Conservation (phyloP, 768 basidiomycete species). For the Hygrophoropsis aurantiaca region DNA sequence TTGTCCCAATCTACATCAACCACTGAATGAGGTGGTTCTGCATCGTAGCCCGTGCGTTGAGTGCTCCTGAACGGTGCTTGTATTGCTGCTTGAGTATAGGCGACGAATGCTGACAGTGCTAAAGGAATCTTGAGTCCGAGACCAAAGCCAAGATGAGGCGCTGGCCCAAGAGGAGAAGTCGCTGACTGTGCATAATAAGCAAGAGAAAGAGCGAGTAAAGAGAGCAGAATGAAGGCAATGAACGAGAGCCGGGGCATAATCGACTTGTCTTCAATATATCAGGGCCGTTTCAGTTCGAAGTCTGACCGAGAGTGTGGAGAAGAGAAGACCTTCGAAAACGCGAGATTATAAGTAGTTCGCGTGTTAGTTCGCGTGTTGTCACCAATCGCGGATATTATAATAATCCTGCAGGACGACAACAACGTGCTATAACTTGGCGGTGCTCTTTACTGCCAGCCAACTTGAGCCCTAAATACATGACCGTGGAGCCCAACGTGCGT, state of each 20-base stretch:
- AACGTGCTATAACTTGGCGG: too few species aligned
- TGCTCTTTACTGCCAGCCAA: too few species aligned
- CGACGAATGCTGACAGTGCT: conserved; percentile 23
- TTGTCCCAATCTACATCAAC: not conserved
- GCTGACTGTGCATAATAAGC: conserved; percentile 30
- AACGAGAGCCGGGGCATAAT: conserved; percentile 24
- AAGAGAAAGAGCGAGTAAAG: conserved; percentile 27
- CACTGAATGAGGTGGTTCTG: conserved; percentile 5
- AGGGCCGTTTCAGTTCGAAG: too few species aligned
- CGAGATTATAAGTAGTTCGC: too few species aligned
- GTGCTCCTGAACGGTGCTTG: conserved; percentile 20
- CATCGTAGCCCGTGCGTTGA: conserved; percentile 4
- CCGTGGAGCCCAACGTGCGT: too few species aligned
- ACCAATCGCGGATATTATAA: too few species aligned
- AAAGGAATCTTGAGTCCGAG: conserved; percentile 11
- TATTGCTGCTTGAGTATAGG: conserved; percentile 20
- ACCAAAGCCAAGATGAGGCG: conserved; percentile 29
- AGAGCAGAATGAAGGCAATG: conserved; percentile 17
- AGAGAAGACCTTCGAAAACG: too few species aligned
- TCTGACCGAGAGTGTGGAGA: too few species aligned
- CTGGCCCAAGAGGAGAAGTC: conserved; percentile 29
- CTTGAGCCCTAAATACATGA: too few species aligned
- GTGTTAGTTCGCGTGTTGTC: too few species aligned
- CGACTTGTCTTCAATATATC: too few species aligned
- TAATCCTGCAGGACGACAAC: too few species aligned